phyloP scores from a whole-genome alignment of 345 rosid genomes.

The Acer yangbiense region DNA sequence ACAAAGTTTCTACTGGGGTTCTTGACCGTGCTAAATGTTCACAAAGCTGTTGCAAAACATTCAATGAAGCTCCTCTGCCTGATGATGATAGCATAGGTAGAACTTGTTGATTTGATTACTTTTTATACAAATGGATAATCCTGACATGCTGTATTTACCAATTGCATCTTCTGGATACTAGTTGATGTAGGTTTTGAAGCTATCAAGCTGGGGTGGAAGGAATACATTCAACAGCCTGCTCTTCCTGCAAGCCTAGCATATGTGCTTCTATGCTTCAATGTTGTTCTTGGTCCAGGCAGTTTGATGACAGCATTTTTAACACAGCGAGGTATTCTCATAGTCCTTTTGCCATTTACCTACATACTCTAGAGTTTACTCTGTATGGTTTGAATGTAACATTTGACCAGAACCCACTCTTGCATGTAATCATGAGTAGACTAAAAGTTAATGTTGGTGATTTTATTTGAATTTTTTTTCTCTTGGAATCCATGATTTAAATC shows the following conservation, averaged over 20 bases:
- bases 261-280: conserved; percentile 86
- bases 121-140: neutral
- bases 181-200: conserved; percentile 65
- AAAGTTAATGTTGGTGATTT: neutral
- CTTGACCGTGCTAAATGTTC: conserved; percentile 76
- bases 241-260: conserved; percentile 96
- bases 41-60: conserved; percentile 44
- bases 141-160: conserved; percentile 2
- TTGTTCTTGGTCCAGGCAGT: conserved; percentile 88
- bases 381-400: neutral
- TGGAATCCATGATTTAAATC: neutral
- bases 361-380: neutral
- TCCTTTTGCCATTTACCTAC: neutral
- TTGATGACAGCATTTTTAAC: conserved; percentile 97
- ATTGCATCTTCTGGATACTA: conserved; percentile 29
- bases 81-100: conserved; percentile 54
- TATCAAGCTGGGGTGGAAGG: conserved; percentile 94
- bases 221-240: conserved; percentile 89
- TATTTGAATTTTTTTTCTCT: neutral
- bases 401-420: neutral
- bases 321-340: conserved; percentile 58
- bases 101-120: conserved; percentile 2
- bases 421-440: neutral
- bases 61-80: conserved; percentile 31
- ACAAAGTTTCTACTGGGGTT: conserved; percentile 84